A percentile compares a stretch with the other conserved stretches of the same genome.
Conservation (phyloP, 345 rosid species). For the Salix dunnii region DNA sequence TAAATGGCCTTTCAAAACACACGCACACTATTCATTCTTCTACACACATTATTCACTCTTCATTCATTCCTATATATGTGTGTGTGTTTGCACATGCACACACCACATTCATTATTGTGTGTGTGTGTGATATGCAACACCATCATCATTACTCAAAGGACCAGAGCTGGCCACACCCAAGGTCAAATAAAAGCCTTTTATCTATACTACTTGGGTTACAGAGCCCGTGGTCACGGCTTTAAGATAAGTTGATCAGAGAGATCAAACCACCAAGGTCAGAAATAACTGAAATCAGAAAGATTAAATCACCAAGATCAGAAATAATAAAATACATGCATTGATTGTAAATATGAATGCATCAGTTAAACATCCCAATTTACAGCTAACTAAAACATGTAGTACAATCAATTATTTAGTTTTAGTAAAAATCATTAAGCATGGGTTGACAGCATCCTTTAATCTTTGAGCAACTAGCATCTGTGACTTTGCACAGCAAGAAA, state of each 20-base stretch:
- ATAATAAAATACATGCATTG: neutral
- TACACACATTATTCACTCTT: too few species aligned
- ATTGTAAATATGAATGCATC: neutral
- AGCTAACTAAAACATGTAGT: neutral
- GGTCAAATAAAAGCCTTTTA: constrained; percentile 1
- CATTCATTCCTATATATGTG: too few species aligned
- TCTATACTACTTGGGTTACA: neutral
- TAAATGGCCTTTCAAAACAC: neutral
- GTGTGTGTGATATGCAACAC: neutral
- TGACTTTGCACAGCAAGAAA: neutral
- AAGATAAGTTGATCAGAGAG: neutral
- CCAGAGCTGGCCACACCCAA: neutral
- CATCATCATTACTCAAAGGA: neutral
- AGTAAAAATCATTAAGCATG: neutral
- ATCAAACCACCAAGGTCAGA: neutral
- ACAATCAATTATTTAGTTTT: neutral
- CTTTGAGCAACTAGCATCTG: neutral
- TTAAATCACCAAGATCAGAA: neutral
- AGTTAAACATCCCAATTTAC: neutral
- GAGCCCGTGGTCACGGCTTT: too few species aligned
- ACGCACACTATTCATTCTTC: too few species aligned
- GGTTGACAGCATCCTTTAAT: neutral
- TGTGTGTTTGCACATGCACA: too few species aligned
- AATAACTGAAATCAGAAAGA: neutral
- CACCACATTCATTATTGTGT: too few species aligned